phyloP scores from a whole-genome alignment of 805 yeast species.

The Metschnikowia reukaufii region DNA sequence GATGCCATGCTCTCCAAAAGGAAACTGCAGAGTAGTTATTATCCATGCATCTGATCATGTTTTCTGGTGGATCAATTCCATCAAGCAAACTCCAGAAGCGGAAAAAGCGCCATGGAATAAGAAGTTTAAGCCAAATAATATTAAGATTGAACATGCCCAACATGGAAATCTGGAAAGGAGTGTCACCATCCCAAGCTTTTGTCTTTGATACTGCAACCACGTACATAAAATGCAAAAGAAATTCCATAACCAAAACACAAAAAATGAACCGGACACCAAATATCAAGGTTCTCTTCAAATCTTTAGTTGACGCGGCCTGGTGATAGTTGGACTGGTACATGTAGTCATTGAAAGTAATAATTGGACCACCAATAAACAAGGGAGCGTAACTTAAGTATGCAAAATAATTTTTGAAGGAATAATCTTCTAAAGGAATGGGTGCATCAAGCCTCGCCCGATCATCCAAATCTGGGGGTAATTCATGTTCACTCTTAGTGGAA shows the following conservation, averaged over 20 bases:
- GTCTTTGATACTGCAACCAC: constrained; percentile 92
- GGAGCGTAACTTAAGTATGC: constrained; percentile 86
- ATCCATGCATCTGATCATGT: constrained; percentile 94
- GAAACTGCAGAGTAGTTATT: constrained; percentile 89
- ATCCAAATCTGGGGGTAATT: constrained; percentile 28
- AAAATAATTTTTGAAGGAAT: constrained; percentile 62
- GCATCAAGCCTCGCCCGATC: constrained; percentile 68
- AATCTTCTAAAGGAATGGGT: constrained; percentile 60
- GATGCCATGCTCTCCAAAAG: constrained; percentile 99
- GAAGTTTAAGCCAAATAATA: constrained; percentile 87
- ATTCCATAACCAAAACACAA: constrained; percentile 86
- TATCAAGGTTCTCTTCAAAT: constrained; percentile 47
- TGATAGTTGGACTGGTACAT: constrained; percentile 65
- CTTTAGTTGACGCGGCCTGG: constrained; percentile 54
- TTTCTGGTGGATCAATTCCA: constrained; percentile 94
- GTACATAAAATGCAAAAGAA: constrained; percentile 80
- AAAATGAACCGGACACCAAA: constrained; percentile 70
- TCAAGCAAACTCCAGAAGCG: constrained; percentile 92
- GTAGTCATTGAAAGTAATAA: constrained; percentile 89
- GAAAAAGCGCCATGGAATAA: constrained; percentile 95
- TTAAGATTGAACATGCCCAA: constrained; percentile 87
- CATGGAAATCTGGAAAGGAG: constrained; percentile 94
- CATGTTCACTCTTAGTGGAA: background rate
- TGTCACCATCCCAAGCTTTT: constrained; percentile 83
- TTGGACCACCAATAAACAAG: constrained; percentile 91